Evolutionary conservation across 176 grass and related monocot species (phyloP), one percentile per base, ranked within the genome.

Genomic region (Cenchrus americanus): DNA sequence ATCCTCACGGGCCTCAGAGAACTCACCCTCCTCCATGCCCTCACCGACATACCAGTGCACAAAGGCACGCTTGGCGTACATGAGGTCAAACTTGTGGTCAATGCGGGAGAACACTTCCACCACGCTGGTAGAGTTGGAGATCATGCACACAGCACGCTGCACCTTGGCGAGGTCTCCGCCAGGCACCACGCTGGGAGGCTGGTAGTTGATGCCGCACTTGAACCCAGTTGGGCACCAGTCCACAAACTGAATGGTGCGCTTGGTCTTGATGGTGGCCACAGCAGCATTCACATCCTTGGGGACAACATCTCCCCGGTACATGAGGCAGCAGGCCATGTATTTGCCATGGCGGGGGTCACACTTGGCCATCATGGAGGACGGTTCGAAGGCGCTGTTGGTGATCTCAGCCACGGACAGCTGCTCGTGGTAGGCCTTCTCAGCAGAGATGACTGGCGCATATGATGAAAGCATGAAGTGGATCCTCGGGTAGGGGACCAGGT

Each of bases 141-240:
- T 87, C 86, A 87, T 87, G 79, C 86, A 87, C 43, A 87, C 86
- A 0, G 79, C 86, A 14, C 86, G 82, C 86, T 87, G 86, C 10
- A 87, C 86, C 72, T 87, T 87, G 43, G 86, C 86, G 0, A 87
- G 86, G 72, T 87, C 86, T 0, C 86, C 86, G 5, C 86, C 71
- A 0, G 86, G 86, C 42, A 87, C 86, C 0, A 87, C 79, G 5
- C 86, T 87, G 2, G 86, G 86, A 79, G 86, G 86, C 79, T 87
- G 79, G 72, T 87, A 82, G 86, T 87, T 87, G 79, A 87, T 87
- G 14, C 86, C 86, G 0, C 86, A 87, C 86, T 87, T 87, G 71
- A 87, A 87, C 2, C 86, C 86, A 5, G 86, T 87, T 0, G 85
- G 85, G 85, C 85, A 87, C 85, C 85, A 87, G 61, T 87, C 85